Evolutionary conservation across 1,284 basidiomycete genomes (phyloP).

Genomic region (Exobasidium cylindrosporum): DNA sequence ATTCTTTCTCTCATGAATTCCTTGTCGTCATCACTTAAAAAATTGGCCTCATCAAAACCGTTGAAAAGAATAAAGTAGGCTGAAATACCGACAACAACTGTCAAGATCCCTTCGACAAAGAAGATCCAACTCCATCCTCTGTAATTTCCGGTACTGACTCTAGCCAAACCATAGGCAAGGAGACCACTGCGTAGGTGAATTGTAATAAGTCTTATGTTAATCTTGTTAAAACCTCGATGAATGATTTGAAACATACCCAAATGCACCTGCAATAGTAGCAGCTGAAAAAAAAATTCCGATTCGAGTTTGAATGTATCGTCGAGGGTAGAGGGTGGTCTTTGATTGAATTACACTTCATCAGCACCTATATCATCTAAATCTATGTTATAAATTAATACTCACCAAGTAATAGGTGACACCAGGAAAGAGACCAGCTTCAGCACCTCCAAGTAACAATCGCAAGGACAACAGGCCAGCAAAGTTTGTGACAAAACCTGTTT

Average conservation of each 20-base stretch:
- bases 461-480: constrained; percentile 23
- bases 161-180: constrained; percentile 21
- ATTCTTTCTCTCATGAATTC: constrained; percentile 34
- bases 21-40: constrained; percentile 36
- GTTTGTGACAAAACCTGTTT: constrained; percentile 21
- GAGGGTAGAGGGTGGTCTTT: constrained; percentile 32
- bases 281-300: constrained; percentile 23
- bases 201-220: constrained; percentile 56
- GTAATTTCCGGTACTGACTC: constrained; percentile 54
- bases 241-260: too few relatives aligned
- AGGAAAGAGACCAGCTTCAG: constrained; percentile 37
- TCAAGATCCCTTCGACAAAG: constrained; percentile 59
- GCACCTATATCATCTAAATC: too few relatives aligned
- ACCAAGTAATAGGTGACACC: constrained; percentile 67
- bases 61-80: constrained; percentile 44
- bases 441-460: constrained; percentile 20
- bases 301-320: constrained; percentile 23
- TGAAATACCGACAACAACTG: constrained; percentile 56
- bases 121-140: constrained; percentile 49
- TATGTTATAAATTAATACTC: too few relatives aligned
- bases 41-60: constrained; percentile 20
- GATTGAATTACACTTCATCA: too few relatives aligned
- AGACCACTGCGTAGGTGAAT: constrained; percentile 59
- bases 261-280: constrained; percentile 57
- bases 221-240: constrained; percentile 57